Conservation (phyloP, 2,329 filamentous ascomycete genomes). For the Fusarium incarnatum region DNA sequence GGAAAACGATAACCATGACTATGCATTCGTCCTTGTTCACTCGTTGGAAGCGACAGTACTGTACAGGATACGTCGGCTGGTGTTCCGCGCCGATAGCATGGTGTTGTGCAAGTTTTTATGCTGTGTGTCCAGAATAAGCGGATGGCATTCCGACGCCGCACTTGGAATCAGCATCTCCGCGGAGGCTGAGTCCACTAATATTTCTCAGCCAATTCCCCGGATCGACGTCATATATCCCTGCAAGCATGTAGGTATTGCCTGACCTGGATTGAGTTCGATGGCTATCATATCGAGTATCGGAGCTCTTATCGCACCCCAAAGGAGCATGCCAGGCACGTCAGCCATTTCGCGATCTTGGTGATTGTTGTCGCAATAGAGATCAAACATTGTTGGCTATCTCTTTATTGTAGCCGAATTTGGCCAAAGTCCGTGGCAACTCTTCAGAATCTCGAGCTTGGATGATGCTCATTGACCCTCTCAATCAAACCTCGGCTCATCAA, state of each 20-base stretch:
- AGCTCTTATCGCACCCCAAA: conserved; percentile 6
- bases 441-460: not conserved
- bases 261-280: conserved; percentile 1
- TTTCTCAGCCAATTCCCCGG: conserved; percentile 25
- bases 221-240: conserved; percentile 39
- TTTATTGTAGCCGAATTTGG: not conserved
- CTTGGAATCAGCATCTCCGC: conserved; percentile 36
- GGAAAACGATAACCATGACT: not conserved
- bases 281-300: conserved; percentile 11
- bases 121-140: conserved; percentile 17
- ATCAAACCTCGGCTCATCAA: not conserved
- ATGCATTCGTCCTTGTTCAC: not conserved
- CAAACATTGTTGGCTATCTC: not conserved
- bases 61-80: conserved; percentile 5
- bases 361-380: not conserved
- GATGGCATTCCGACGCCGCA: conserved; percentile 26
- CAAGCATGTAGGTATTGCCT: conserved; percentile 4
- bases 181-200: conserved; percentile 28
- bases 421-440: not conserved
- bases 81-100: conserved; percentile 11
- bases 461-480: conserved; percentile 12
- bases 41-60: not conserved
- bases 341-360: conserved; percentile 9
- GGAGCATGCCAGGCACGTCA: conserved; percentile 20
- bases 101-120: conserved; percentile 15